Evolutionary conservation across 371 early-diverging fungal species (phyloP).

Genomic region (Mucor sp.): DNA sequence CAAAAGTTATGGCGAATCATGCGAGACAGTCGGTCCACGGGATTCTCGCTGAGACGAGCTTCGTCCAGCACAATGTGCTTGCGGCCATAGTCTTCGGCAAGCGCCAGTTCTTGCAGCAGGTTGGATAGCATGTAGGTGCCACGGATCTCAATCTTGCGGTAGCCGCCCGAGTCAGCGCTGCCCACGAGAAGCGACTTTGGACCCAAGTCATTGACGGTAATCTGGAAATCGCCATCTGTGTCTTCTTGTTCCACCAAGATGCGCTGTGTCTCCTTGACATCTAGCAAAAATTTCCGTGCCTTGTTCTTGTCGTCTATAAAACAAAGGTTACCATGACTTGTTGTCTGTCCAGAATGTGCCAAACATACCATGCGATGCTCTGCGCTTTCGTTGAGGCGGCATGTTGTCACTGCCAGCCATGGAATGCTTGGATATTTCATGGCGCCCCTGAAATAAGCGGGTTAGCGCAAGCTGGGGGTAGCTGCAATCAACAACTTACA

Average conservation of each 20-base stretch:
- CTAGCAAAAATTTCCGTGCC: slow-evolving; percentile 73
- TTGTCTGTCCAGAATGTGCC: not conserved
- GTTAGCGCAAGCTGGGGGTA: not conserved
- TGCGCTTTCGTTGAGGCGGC: slow-evolving; percentile 10
- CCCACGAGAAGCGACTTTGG: slow-evolving; percentile 85
- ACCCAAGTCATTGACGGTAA: slow-evolving; percentile 87
- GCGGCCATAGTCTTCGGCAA: slow-evolving; percentile 82
- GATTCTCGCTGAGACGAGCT: slow-evolving; percentile 85
- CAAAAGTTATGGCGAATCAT: slow-evolving; percentile 90
- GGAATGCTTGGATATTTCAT: not conserved
- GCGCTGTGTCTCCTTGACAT: slow-evolving; percentile 78
- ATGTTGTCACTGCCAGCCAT: not conserved
- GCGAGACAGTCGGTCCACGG: slow-evolving; percentile 84
- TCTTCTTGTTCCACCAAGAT: slow-evolving; percentile 89
- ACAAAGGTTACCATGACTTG: not conserved
- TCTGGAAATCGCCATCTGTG: slow-evolving; percentile 89
- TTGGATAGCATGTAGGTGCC: slow-evolving; percentile 93
- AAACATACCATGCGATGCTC: slow-evolving; percentile 27
- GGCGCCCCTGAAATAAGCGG: slow-evolving; percentile 2
- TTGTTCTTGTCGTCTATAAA: slow-evolving; percentile 64
- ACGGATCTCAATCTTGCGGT: slow-evolving; percentile 79
- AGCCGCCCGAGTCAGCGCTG: slow-evolving; percentile 81
- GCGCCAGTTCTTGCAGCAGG: slow-evolving; percentile 89
- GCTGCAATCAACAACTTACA: slow-evolving; percentile 4
- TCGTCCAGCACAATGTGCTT: slow-evolving; percentile 81